Evolutionary conservation across 139 green algal species (phyloP).

Genomic region (Microglena sp.): DNA sequence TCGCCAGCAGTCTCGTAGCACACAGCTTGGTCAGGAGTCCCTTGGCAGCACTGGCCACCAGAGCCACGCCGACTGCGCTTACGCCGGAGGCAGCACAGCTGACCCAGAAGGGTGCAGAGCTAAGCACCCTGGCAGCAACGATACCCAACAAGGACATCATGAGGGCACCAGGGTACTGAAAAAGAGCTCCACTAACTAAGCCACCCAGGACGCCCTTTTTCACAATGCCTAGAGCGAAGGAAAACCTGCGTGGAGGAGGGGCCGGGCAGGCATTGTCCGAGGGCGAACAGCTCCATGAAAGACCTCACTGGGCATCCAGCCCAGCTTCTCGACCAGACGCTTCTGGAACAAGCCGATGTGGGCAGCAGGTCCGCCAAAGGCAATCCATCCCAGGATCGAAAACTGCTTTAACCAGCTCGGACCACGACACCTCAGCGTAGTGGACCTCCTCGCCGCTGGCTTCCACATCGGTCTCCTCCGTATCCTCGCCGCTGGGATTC

Average conservation of each 20-base stretch:
- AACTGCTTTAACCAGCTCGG: conserved; percentile 57
- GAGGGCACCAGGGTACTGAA: conserved; percentile 80
- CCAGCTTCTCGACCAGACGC: conserved; percentile 61
- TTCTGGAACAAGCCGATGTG: conserved; percentile 68
- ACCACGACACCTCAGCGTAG: conserved; percentile 24
- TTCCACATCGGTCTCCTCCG: background rate
- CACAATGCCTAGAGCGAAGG: conserved; percentile 68
- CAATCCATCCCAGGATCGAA: conserved; percentile 67
- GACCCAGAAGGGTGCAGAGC: conserved; percentile 23
- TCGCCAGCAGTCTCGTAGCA: too few species aligned
- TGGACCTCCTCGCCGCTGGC: background rate
- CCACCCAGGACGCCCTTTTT: conserved; percentile 64
- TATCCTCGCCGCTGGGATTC: background rate
- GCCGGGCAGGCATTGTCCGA: conserved; percentile 81
- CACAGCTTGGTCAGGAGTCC: conserved; percentile 63
- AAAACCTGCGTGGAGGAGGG: conserved; percentile 82
- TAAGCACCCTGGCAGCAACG: conserved; percentile 46
- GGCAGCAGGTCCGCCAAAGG: conserved; percentile 67
- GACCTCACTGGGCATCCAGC: conserved; percentile 60
- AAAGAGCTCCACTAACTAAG: conserved; percentile 67
- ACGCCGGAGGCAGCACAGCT: conserved; percentile 50
- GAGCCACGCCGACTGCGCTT: conserved; percentile 62
- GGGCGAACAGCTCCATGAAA: conserved; percentile 85
- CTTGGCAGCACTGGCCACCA: conserved; percentile 73
- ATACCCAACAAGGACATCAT: conserved; percentile 72